Evolutionary conservation across 257 asterid genomes (phyloP), one percentile per base, ranked within the genome.

Genomic region (Schizonepeta tenuifolia): DNA sequence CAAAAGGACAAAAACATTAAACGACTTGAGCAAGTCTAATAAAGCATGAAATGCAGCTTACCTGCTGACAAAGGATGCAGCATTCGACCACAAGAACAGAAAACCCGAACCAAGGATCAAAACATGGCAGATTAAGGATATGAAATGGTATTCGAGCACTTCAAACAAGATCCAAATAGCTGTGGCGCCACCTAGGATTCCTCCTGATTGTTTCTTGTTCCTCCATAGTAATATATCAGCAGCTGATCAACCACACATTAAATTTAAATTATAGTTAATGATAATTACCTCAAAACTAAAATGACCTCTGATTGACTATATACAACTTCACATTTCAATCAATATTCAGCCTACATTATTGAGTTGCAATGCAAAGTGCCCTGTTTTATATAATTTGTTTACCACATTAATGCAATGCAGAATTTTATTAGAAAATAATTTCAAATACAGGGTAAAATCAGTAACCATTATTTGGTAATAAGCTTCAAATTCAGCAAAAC

Each of bases 181-280:
- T 1, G 96, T 88, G 0, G 93, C 88, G 21, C 82, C 92, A 20
- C 85, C 92, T 0, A 89, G 79, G 10, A 92, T 81, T 47, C 79
- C 88, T 0, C 78, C 97, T 9, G 97, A 89, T 9, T 83, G 79
- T 73, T 90, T 90, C 85, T 83, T 85, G 74, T 92, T 71, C 85
- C 83, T 88, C 97, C 97, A 92, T 65, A 92, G 81, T 15, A 89
- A 66, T 79, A 90, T 82, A 82, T 92, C 92, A 44, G 97, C 97
- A 61, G 73, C 97, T 92, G 87, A 67, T 18, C 71, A 74, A 50
- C 54, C 53, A 65, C 22, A 56, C 22, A 31, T 60, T 33, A 35
- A 0, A 17, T 15, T 65, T 7, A 35, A 0, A 17, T 15, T 65
- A 3, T 44, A 43, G 14, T 6, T 40, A 3, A 63, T 50, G 4